phyloP scores from a whole-genome alignment of 169 alveolate species.

The Plasmodium gonderi region DNA sequence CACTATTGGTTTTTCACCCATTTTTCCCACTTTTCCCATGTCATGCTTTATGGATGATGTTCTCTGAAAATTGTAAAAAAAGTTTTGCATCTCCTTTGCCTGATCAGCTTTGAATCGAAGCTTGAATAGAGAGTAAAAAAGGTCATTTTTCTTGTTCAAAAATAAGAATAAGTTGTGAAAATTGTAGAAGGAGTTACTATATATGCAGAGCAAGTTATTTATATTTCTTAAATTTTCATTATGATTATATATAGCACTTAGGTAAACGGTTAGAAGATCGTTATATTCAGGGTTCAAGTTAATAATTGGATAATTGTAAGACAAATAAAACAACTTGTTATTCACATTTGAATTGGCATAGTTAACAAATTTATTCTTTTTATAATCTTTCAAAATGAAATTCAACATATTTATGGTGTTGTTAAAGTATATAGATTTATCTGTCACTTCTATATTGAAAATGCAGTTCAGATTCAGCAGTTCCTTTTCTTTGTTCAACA shows the following conservation, averaged over 20 bases:
- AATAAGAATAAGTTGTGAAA: slow-evolving; percentile 47
- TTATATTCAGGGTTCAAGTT: slow-evolving; percentile 21
- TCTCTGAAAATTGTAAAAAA: not conserved
- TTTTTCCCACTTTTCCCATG: too few relatives aligned
- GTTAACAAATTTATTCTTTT: slow-evolving; percentile 6
- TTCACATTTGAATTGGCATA: slow-evolving; percentile 30
- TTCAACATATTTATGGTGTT: slow-evolving; percentile 10
- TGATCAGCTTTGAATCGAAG: slow-evolving; percentile 22
- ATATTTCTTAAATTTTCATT: slow-evolving; percentile 46
- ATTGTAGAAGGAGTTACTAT: slow-evolving; percentile 51
- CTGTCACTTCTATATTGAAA: not conserved
- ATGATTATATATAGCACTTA: slow-evolving; percentile 23
- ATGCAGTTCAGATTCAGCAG: not conserved
- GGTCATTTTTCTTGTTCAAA: slow-evolving; percentile 25
- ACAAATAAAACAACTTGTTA: slow-evolving; percentile 6
- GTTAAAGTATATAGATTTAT: slow-evolving; percentile 43
- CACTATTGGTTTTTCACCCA: too few relatives aligned
- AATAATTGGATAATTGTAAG: slow-evolving; percentile 48
- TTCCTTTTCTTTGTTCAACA: slow-evolving; percentile 1
- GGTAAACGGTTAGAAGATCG: slow-evolving; percentile 12
- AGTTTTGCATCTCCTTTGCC: slow-evolving; percentile 4
- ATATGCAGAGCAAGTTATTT: slow-evolving; percentile 26
- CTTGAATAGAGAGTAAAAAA: slow-evolving; percentile 41
- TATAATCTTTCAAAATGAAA: slow-evolving; percentile 10
- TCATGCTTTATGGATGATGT: too few relatives aligned